Evolutionary conservation across 768 basidiomycete species (phyloP).

Genomic region (Kwoniella europaea): DNA sequence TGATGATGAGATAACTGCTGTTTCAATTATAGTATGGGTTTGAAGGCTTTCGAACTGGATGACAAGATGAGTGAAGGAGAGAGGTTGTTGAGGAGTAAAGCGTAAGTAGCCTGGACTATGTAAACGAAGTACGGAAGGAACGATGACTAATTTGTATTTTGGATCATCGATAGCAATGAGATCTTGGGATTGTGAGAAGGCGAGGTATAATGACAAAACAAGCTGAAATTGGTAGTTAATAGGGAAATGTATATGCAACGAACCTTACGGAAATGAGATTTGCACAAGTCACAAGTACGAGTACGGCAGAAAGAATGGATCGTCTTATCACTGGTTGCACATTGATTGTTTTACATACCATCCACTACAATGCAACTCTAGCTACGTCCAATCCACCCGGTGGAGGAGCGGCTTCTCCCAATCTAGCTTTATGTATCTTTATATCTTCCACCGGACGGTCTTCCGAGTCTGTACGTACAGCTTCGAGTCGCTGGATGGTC

Average conservation of each 20-base stretch:
- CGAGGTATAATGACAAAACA: background rate
- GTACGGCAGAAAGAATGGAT: no score
- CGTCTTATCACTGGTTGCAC: background rate
- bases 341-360: background rate
- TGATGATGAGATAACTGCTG: background rate
- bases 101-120: constrained; percentile 22
- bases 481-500: constrained; percentile 86
- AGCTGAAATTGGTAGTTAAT: background rate
- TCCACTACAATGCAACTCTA: constrained; percentile 13
- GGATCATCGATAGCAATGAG: constrained; percentile 20
- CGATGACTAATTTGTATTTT: background rate
- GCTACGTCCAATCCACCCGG: constrained; percentile 15
- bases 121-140: no score
- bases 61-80: constrained; percentile 20
- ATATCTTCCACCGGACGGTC: constrained; percentile 82
- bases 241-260: no score
- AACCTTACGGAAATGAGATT: no score
- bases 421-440: constrained; percentile 80
- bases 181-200: constrained; percentile 26
- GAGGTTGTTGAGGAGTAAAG: constrained; percentile 21
- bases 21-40: constrained; percentile 59
- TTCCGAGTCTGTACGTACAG: constrained; percentile 85
- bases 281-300: no score
- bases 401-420: constrained; percentile 47
- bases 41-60: constrained; percentile 48